A percentile compares a stretch with the other conserved stretches of the same genome.
phyloP scores from a whole-genome alignment of 2,329 filamentous ascomycete genomes.

The Aspergillus texensis region DNA sequence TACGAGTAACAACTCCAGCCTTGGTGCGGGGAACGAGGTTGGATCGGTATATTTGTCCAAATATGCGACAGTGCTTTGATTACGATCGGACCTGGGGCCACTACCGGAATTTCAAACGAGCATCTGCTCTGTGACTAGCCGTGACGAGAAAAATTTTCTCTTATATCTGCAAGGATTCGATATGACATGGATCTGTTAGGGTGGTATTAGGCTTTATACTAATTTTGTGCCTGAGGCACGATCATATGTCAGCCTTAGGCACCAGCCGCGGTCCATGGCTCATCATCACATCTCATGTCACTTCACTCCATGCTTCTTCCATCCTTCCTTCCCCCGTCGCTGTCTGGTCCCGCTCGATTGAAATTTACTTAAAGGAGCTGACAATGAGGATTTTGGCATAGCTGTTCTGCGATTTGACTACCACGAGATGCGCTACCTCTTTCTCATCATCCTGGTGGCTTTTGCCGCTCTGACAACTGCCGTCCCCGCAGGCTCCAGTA shows the following conservation, averaged over 20 bases:
- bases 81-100: background rate
- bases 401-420: background rate
- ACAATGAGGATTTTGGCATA: slow-evolving; percentile 4
- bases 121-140: background rate
- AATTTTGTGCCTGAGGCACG: slow-evolving; percentile 8
- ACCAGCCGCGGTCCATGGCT: background rate
- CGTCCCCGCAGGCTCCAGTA: slow-evolving; percentile 41
- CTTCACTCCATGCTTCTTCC: background rate
- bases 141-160: background rate
- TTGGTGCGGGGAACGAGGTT: background rate
- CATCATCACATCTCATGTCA: background rate
- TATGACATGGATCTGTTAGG: no score
- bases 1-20: background rate
- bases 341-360: background rate
- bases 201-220: no score
- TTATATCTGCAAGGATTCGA: no score
- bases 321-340: background rate
- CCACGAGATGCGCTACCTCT: slow-evolving; percentile 17
- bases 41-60: background rate
- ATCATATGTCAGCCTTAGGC: background rate
- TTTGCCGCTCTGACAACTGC: slow-evolving; percentile 27
- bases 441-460: slow-evolving; percentile 22
- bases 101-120: background rate
- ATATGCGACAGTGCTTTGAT: background rate
- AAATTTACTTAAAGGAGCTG: background rate